Evolutionary conservation across 2,329 filamentous ascomycete species (phyloP), one percentile per base, ranked within the genome.

Genomic region (Drechslerella dactyloides): DNA sequence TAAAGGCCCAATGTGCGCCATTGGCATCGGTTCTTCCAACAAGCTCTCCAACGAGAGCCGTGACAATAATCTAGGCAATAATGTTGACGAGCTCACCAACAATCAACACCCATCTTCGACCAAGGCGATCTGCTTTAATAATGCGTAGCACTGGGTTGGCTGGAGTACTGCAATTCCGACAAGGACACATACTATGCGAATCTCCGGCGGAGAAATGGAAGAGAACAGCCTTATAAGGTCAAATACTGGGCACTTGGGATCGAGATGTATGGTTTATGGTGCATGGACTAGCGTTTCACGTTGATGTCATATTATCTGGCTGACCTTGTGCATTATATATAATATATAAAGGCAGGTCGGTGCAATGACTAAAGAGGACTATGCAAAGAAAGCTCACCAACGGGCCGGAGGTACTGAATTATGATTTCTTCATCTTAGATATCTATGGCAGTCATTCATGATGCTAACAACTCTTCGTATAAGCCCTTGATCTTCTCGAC

Each of bases 191-290:
- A 93, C 82, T 94, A 91, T 78, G 90, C 90, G 73, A 93, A 93
- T 78, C 82, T 93, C 55, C 86, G 91, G 33, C 85, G 90, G 11
- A 84, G 88, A 76, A 89, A 94, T 79, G 90, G 90, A 10, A 87
- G 85, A 33, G 83, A 88, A 63, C 85, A 91, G 80, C 91, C 90
- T 2, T 93, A 93, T 80, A 87, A 88, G 69, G 85, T 84, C 76
- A 91, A 90, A 80, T 93, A 93, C 82, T 94, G 90, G 90, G 90
- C 89, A 1, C 84, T 94, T 24, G 90, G 90, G 8, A 94, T 94
- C 79, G 86, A 89, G 76, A 83, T 83, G 62, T 75, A 74, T 52
- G 73, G 75, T 13, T 69, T 70, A 48, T 75, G 82, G 82, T 70
- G n/a, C n/a, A 60, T 24, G 66, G n/a, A n/a, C n/a, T 54, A 30